These are phyloP conservation scores for Cladosporium sphaerospermum DNA, from an alignment of 2,329 filamentous ascomycete species.

Conservation along the genomic window DNA sequence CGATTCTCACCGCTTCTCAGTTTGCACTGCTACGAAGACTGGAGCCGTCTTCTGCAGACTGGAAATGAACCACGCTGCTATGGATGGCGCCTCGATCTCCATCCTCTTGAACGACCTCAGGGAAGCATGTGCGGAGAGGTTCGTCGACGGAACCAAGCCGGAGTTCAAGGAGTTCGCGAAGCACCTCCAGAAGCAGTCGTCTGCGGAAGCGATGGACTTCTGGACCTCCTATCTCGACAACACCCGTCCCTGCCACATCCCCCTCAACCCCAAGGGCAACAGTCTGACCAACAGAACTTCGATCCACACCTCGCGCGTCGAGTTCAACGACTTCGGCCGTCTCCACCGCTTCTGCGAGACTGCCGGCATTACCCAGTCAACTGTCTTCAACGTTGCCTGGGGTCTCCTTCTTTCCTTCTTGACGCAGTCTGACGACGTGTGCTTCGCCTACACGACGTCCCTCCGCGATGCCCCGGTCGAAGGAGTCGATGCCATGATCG, in stretches of 20 bases:
- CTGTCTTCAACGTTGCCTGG: conserved; percentile 10
- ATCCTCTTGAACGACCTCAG: conserved; percentile 4
- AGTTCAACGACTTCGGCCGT: background rate
- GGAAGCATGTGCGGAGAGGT: background rate
- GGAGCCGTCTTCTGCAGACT: conserved; percentile 4
- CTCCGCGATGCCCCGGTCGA: conserved; percentile 24
- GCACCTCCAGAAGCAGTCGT: background rate
- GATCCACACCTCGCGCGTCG: conserved; percentile 4
- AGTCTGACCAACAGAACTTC: conserved; percentile 4
- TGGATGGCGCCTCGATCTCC: conserved; percentile 44
- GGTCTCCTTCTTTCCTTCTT: conserved; percentile 4
- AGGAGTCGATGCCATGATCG: conserved; percentile 10
- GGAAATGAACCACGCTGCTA: conserved; percentile 25
- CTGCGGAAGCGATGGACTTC: background rate
- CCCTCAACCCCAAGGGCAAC: conserved; percentile 4
- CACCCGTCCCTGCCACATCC: conserved; percentile 1
- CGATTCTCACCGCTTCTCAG: conserved; percentile 8
- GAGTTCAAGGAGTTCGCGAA: conserved; percentile 5
- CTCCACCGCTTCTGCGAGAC: conserved; percentile 7
- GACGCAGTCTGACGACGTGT: conserved; percentile 25
- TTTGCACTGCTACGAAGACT: background rate
- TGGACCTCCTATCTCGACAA: conserved; percentile 4
- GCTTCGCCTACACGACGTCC: conserved; percentile 33
- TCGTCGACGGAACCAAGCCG: background rate
- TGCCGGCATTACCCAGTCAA: conserved; percentile 4